Conservation (phyloP, 2,329 filamentous ascomycete genomes). For the Aspergillus pseudoviridinutans region DNA sequence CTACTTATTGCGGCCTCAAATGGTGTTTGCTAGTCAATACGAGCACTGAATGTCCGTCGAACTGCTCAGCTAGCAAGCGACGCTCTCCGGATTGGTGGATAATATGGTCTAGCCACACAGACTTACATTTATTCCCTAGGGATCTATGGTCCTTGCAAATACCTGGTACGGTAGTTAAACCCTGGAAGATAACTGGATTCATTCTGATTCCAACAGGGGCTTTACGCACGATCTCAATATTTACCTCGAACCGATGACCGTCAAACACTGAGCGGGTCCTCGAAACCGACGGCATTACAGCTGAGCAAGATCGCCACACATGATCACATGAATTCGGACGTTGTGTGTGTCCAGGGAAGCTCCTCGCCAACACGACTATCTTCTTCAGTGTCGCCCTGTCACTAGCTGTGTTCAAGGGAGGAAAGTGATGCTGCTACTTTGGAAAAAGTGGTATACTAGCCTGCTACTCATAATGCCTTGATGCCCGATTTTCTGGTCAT, state of each 20-base stretch:
- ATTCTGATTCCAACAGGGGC: conserved; percentile 27
- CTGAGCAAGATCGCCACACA: conserved; percentile 36
- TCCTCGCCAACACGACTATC: conserved; percentile 36
- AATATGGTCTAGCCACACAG: conserved; percentile 30
- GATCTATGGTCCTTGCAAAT: conserved; percentile 30
- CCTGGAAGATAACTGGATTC: conserved; percentile 10
- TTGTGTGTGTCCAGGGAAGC: conserved; percentile 38
- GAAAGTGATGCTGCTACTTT: conserved; percentile 31
- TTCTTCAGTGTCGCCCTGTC: conserved; percentile 42
- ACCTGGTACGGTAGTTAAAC: conserved; percentile 28
- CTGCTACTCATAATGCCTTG: not conserved
- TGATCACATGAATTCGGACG: conserved; percentile 36
- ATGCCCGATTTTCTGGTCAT: not conserved
- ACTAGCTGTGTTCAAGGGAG: conserved; percentile 46
- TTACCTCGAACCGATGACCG: conserved; percentile 35
- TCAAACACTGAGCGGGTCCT: conserved; percentile 45
- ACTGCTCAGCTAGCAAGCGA: not conserved
- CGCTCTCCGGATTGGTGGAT: conserved; percentile 33
- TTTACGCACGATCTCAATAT: conserved; percentile 37
- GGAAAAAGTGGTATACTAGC: not conserved
- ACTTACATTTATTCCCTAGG: conserved; percentile 37
- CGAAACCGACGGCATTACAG: conserved; percentile 18
- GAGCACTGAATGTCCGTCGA: conserved; percentile 6
- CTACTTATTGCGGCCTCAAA: conserved; percentile 24
- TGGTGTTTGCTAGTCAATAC: conserved; percentile 32